These are phyloP conservation scores for Xanthoparmelia taractica DNA, from an alignment of 495 filamentous ascomycete species.

Conservation along the genomic window DNA sequence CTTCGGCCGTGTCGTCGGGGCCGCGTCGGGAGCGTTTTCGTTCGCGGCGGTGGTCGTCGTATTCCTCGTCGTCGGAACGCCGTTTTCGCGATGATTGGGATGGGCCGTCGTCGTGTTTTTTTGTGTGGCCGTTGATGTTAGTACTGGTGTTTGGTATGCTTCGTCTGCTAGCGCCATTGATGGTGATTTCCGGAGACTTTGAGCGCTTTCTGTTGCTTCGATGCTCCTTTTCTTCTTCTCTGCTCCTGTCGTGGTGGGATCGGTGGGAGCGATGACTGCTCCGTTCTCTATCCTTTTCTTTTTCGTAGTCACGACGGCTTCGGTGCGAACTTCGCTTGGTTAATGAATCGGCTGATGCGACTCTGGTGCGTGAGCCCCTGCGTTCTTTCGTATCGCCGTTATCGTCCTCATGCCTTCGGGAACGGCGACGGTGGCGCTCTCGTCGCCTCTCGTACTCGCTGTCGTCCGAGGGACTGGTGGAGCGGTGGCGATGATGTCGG, in stretches of 20 bases:
- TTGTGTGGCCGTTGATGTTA: slow-evolving; percentile 5
- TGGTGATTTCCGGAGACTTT: slow-evolving; percentile 20
- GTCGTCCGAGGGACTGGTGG: slow-evolving; percentile 41
- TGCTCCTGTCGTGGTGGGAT: slow-evolving; percentile 43
- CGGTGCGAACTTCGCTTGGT: slow-evolving; percentile 45
- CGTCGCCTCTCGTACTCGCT: slow-evolving; percentile 43
- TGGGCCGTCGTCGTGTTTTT: slow-evolving; percentile 16
- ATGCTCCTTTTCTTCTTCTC: slow-evolving; percentile 39
- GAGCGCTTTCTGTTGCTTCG: slow-evolving; percentile 22
- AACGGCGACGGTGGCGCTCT: slow-evolving; percentile 39
- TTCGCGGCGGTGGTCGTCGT: slow-evolving; percentile 39
- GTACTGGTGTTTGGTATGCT: slow-evolving; percentile 7
- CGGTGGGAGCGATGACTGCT: slow-evolving; percentile 39
- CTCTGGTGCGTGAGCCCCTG: slow-evolving; percentile 28
- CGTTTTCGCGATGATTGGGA: slow-evolving; percentile 20
- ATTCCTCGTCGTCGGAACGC: slow-evolving; percentile 35
- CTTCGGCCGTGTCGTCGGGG: slow-evolving; percentile 30
- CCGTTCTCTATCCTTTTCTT: slow-evolving; percentile 30
- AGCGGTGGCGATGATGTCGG: slow-evolving; percentile 52
- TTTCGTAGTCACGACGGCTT: slow-evolving; percentile 43
- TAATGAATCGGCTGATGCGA: slow-evolving; percentile 41
- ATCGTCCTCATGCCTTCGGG: slow-evolving; percentile 43
- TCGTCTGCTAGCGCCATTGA: slow-evolving; percentile 19
- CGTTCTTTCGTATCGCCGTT: slow-evolving; percentile 36
- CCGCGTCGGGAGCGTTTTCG: slow-evolving; percentile 51